Percentiles rank a stretch among this genome's conserved stretches.
These are phyloP conservation scores for Ochetophila trinervis DNA, from an alignment of 306 rosid genomes.

Conservation along the genomic window DNA sequence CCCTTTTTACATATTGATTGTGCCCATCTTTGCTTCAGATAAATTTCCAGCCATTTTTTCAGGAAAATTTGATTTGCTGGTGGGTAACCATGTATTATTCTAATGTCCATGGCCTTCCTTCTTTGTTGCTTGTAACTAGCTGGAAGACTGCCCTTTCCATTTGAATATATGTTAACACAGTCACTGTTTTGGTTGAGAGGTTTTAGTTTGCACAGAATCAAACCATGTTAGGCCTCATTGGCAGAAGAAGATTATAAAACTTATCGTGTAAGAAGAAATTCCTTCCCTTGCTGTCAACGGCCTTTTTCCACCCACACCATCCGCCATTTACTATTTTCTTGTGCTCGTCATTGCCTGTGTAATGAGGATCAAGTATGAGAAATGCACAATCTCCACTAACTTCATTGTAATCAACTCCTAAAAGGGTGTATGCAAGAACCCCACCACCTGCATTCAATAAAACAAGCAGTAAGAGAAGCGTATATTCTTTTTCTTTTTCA, in stretches of 20 bases:
- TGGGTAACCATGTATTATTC: background rate
- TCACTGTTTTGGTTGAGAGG: background rate
- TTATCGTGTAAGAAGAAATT: conserved; percentile 84
- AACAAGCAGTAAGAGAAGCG: conserved; percentile 8
- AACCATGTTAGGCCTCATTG: conserved; percentile 96
- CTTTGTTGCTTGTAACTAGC: background rate
- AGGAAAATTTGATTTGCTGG: too few relatives aligned
- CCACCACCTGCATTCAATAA: conserved; percentile 75
- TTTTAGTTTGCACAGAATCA: conserved; percentile 14
- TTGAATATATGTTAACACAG: background rate
- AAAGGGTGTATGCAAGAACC: conserved; percentile 89
- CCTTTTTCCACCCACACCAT: conserved; percentile 98
- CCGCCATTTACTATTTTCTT: conserved; percentile 81
- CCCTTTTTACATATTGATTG: too few relatives aligned
- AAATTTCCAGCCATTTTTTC: too few relatives aligned
- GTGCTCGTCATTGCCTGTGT: conserved; percentile 74
- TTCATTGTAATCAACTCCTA: conserved; percentile 93
- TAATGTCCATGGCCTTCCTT: background rate
- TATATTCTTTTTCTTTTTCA: background rate
- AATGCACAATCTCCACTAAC: conserved; percentile 87
- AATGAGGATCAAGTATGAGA: conserved; percentile 95
- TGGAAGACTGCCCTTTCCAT: background rate
- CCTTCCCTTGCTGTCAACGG: conserved; percentile 85
- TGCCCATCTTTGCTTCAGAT: too few relatives aligned
- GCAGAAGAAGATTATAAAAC: conserved; percentile 87